Percentiles rank a stretch among this genome's conserved stretches.
Evolutionary conservation across 2,329 filamentous ascomycete species (phyloP).

Genomic region (Nakataea oryzae): DNA sequence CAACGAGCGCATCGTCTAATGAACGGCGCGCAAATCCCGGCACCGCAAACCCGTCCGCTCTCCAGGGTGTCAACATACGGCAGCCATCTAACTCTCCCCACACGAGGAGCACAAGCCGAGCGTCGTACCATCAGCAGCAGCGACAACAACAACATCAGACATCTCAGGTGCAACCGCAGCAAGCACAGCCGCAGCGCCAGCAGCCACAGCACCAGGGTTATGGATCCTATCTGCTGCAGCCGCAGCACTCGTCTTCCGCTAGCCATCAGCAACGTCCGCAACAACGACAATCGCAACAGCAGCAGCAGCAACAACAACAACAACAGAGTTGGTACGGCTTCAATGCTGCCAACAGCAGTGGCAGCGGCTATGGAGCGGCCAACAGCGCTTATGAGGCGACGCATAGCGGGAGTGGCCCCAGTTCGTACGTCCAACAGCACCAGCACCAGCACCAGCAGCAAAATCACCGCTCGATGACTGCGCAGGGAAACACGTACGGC

Average conservation of each 20-base stretch:
- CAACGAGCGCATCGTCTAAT: slow-evolving; percentile 12
- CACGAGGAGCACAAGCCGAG: slow-evolving; percentile 10
- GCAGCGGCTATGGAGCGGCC: slow-evolving; percentile 11
- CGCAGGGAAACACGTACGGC: slow-evolving; percentile 14
- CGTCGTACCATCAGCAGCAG: slow-evolving; percentile 13
- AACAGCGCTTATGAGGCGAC: slow-evolving; percentile 8
- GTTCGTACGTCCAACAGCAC: slow-evolving; percentile 11
- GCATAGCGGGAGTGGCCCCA: slow-evolving; percentile 1
- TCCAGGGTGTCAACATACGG: slow-evolving; percentile 11
- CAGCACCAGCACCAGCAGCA: slow-evolving; percentile 10
- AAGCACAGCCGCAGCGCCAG: slow-evolving; percentile 7
- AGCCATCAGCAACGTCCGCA: slow-evolving; percentile 12
- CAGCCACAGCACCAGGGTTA: slow-evolving; percentile 16
- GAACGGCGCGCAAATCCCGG: slow-evolving; percentile 2
- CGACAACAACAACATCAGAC: slow-evolving; percentile 13
- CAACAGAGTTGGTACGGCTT: slow-evolving; percentile 25
- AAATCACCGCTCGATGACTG: slow-evolving; percentile 16
- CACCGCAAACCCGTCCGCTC: slow-evolving; percentile 10
- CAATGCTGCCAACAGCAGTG: slow-evolving; percentile 11
- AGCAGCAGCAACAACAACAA: slow-evolving; percentile 9
- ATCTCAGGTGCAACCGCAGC: slow-evolving; percentile 11
- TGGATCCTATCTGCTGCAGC: slow-evolving; percentile 13
- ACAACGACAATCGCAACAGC: slow-evolving; percentile 2
- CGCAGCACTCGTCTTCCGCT: slow-evolving; percentile 1
- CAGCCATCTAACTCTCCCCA: slow-evolving; percentile 16